These are phyloP conservation scores for Paramecium octaurelia DNA, from an alignment of 73 alveolate species.

Conservation along the genomic window DNA sequence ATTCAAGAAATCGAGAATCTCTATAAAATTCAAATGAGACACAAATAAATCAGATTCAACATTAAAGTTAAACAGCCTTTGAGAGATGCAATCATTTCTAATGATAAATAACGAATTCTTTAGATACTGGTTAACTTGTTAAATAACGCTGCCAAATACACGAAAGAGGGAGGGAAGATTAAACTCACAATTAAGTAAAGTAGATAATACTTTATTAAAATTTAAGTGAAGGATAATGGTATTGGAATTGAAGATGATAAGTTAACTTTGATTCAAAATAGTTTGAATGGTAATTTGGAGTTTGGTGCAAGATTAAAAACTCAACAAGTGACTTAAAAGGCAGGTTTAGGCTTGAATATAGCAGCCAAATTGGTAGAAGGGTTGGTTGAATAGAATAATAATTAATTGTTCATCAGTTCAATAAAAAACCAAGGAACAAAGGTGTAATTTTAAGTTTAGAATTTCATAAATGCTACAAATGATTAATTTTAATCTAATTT, in stretches of 20 bases:
- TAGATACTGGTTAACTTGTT: background rate
- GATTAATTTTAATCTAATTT: background rate
- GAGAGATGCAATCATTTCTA: background rate
- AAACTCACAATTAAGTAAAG: background rate
- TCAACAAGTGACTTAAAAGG: background rate
- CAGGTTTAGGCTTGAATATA: background rate
- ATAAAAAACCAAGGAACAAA: background rate
- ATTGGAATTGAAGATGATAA: background rate
- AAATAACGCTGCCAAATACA: background rate
- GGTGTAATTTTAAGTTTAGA: background rate
- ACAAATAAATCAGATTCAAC: background rate
- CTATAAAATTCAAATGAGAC: background rate
- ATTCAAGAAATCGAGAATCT: background rate
- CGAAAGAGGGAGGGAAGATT: background rate
- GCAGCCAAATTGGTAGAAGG: background rate
- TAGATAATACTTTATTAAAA: background rate
- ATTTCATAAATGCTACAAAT: background rate
- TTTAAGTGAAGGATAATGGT: background rate
- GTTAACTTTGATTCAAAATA: background rate
- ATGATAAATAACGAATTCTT: background rate
- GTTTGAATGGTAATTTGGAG: background rate
- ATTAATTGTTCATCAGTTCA: background rate
- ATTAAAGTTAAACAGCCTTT: background rate
- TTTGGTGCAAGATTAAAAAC: background rate
- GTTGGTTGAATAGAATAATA: background rate